Evolutionary conservation across 306 rosid genomes (phyloP).

Genomic region (Coriaria nepalensis): DNA sequence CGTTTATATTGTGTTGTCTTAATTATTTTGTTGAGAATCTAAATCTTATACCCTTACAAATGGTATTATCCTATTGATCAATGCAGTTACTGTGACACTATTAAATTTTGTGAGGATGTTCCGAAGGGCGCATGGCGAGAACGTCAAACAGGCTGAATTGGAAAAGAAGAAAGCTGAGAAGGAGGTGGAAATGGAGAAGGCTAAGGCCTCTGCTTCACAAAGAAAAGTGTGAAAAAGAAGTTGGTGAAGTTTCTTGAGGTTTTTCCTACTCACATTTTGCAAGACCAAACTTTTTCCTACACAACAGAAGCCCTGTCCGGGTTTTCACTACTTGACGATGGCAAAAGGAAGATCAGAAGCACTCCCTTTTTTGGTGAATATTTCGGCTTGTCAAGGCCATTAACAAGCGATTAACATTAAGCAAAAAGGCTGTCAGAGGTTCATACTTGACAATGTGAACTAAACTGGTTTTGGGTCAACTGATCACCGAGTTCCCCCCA

Average conservation of each 20-base stretch:
- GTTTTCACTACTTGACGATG: constrained; percentile 13
- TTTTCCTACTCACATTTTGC: constrained; percentile 21
- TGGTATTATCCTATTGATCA: constrained; percentile 1
- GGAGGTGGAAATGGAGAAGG: constrained; percentile 92
- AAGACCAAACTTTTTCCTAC: constrained; percentile 25
- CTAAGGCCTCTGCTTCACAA: constrained; percentile 54
- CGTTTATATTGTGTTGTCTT: not conserved
- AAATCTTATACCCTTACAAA: not conserved
- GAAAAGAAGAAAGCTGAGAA: constrained; percentile 81
- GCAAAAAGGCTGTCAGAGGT: constrained; percentile 2
- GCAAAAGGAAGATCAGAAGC: constrained; percentile 19
- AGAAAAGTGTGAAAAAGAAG: constrained; percentile 33
- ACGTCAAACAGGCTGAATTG: constrained; percentile 75
- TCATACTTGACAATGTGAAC: constrained; percentile 7
- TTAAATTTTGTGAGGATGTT: constrained; percentile 68
- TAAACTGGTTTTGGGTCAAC: constrained; percentile 6
- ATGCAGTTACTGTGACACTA: constrained; percentile 78
- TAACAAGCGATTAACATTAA: constrained; percentile 1
- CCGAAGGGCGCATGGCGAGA: constrained; percentile 94
- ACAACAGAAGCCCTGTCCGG: constrained; percentile 25
- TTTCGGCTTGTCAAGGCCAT: constrained; percentile 1
- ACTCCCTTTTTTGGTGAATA: constrained; percentile 14
- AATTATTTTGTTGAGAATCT: not conserved
- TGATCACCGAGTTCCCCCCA: not conserved
- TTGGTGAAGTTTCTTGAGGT: constrained; percentile 16